Base-by-base conservation (phyloP, 129 eudicot species). In the Cynara cardunculus region DNA sequence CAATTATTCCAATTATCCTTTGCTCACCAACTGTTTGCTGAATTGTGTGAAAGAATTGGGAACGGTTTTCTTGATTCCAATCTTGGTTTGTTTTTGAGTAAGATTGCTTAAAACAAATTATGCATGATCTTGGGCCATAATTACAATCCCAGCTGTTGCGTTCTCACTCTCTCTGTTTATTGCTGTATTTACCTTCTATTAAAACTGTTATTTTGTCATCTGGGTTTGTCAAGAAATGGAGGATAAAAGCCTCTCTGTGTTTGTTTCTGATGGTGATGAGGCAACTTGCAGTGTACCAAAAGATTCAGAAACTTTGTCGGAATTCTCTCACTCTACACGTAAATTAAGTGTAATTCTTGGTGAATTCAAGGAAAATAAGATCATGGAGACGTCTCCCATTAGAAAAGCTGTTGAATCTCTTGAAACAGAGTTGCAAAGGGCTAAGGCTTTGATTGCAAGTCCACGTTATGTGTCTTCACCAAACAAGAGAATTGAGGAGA, bases 331-430 rank as follows among this genome's bases (percentile, higher is more conserved):
- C 64, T 91, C 89, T 62, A 86, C 90, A 0, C 89, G 87, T 30
- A 94, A 88, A 79, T 78, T 94, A 37, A 62, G 88, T 77, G 83
- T 84, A 70, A 75, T 91, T 88, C 85, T 94, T 37, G 28, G 18
- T 68, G 92, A 88, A 31, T 84, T 92, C 56, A 87, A 83, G 80
- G 89, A 81, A 22, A 85, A 88, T 74, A 83, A 83, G 80, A 71
- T 88, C 73, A 74, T 89, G 79, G 92, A 86, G 61, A 71, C 78
- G 11, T 87, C 91, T n/a, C 87, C 88, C 0, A 82, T 94, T 35
- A 73, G 88, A 66, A 88, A 85, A 66, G 98, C 98, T 7, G 80
- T 94, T 59, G 96, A 83, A 13, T 90, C 98, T 5, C 84, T 94
- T 0, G 93, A 91, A 76, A 74, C 80, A 1, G 96, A 91, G 70